Evolutionary conservation across 164 flowering plant genomes (phyloP).

Genomic region (Annona squamosa): DNA sequence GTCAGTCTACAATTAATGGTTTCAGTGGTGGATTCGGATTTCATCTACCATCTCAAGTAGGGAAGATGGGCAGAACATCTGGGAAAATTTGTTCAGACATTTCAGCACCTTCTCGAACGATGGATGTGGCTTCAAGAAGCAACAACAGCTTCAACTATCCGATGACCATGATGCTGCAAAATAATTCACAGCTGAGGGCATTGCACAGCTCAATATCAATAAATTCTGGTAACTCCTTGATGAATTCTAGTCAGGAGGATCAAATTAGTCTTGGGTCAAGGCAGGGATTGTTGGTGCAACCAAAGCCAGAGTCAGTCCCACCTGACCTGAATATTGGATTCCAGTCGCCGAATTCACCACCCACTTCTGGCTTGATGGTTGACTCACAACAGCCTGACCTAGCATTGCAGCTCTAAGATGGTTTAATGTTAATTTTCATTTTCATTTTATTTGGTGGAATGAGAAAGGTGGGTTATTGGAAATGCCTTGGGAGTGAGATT

Average conservation of each 20-base stretch:
- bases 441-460: slow-evolving; percentile 29
- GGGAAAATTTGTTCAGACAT: slow-evolving; percentile 13
- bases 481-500: background rate
- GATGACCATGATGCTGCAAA: slow-evolving; percentile 8
- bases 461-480: slow-evolving; percentile 17
- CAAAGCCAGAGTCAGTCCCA: slow-evolving; percentile 33
- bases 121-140: slow-evolving; percentile 21
- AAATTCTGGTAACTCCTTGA: slow-evolving; percentile 11
- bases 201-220: slow-evolving; percentile 13
- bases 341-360: slow-evolving; percentile 47
- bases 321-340: slow-evolving; percentile 52
- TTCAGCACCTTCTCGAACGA: slow-evolving; percentile 18
- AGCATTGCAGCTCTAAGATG: slow-evolving; percentile 56
- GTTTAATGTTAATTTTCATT: background rate
- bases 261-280: slow-evolving; percentile 8
- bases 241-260: slow-evolving; percentile 12
- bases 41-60: slow-evolving; percentile 19
- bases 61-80: slow-evolving; percentile 8
- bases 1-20: slow-evolving; percentile 23
- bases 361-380: slow-evolving; percentile 21
- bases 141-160: slow-evolving; percentile 14
- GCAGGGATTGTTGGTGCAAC: slow-evolving; percentile 18
- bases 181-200: slow-evolving; percentile 7
- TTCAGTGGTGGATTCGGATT: slow-evolving; percentile 18
- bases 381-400: slow-evolving; percentile 58